phyloP scores from a whole-genome alignment of 495 filamentous ascomycete species.

The Podospora conica region DNA sequence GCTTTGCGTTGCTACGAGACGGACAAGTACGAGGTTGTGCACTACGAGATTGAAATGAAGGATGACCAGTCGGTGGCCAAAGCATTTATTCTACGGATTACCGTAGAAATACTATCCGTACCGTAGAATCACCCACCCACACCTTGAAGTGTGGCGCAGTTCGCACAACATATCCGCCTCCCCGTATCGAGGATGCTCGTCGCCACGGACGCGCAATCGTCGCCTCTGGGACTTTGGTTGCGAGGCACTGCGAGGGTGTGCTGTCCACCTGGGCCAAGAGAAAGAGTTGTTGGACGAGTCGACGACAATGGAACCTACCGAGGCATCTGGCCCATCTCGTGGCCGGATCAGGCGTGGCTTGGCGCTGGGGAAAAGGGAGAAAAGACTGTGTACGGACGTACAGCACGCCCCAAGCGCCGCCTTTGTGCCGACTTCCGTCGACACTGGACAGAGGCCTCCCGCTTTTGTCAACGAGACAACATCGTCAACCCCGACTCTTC shows the following conservation, averaged over 20 bases:
- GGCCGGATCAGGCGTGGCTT: not conserved
- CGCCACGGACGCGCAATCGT: not conserved
- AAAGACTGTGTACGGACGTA: no score
- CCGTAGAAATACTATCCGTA: not conserved
- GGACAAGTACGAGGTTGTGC: slow-evolving; percentile 38
- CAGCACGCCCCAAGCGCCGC: not conserved
- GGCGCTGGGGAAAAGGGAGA: not conserved
- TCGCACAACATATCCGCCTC: not conserved
- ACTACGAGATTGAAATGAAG: slow-evolving; percentile 30
- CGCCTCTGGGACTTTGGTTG: not conserved
- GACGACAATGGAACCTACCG: slow-evolving; percentile 5
- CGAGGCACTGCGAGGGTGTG: not conserved
- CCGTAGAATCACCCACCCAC: not conserved
- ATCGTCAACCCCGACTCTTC: not conserved
- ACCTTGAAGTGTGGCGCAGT: slow-evolving; percentile 6
- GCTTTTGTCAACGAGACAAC: not conserved
- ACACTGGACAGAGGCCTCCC: not conserved
- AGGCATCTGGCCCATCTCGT: not conserved
- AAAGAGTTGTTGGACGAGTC: not conserved
- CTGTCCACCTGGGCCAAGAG: slow-evolving; percentile 1
- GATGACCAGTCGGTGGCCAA: not conserved
- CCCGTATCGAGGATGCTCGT: not conserved
- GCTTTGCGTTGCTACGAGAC: slow-evolving; percentile 34
- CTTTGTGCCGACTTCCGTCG: not conserved
- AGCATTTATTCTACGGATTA: no score